A percentile compares a stretch with the other conserved stretches of the same genome.
Conservation (phyloP, 2,329 filamentous ascomycete genomes). For the Fusarium sp. region DNA sequence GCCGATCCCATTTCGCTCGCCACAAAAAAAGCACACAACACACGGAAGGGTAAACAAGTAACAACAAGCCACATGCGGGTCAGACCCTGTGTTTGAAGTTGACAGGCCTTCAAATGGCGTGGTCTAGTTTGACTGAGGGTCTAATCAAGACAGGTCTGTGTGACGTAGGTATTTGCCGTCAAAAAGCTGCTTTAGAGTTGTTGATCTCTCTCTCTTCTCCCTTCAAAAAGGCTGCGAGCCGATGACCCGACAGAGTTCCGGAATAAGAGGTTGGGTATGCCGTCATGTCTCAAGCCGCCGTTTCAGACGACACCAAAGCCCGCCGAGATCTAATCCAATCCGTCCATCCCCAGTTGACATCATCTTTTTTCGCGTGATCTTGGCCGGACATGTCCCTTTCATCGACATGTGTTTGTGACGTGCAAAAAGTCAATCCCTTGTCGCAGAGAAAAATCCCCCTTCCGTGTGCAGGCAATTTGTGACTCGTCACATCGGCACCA, state of each 20-base stretch:
- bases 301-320: constrained; percentile 32
- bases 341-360: constrained; percentile 15
- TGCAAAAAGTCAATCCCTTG: not conserved
- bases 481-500: constrained; percentile 14
- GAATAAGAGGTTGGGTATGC: constrained; percentile 13
- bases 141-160: constrained; percentile 12
- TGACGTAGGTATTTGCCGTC: constrained; percentile 28
- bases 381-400: not conserved
- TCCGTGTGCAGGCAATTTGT: not conserved
- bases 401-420: constrained; percentile 5
- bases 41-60: constrained; percentile 2
- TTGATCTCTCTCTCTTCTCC: not conserved
- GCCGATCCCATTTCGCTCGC: constrained; percentile 9
- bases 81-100: constrained; percentile 1
- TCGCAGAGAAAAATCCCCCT: constrained; percentile 1
- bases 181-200: not conserved
- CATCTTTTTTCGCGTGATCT: constrained; percentile 6
- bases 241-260: not conserved
- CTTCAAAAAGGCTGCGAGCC: not conserved
- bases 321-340: not conserved
- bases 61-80: not conserved
- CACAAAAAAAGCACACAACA: not conserved
- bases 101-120: not conserved
- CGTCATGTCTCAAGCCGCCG: constrained; percentile 36
- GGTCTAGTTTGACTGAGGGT: not conserved